phyloP scores from a whole-genome alignment of 164 flowering plant species.

The Aristolochia fimbriata region DNA sequence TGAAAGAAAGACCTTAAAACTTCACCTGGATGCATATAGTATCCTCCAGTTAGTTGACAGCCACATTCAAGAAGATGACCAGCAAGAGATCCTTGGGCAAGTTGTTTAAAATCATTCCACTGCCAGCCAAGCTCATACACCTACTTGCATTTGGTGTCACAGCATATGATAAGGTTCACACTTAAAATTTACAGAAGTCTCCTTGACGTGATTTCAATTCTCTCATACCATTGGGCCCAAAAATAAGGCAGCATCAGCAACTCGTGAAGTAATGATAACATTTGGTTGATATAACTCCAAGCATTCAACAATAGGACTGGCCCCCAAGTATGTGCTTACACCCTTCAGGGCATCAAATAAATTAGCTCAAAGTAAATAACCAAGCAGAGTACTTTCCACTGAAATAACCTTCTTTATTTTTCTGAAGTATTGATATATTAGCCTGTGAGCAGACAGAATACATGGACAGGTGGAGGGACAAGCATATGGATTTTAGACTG shows the following conservation, averaged over 20 bases:
- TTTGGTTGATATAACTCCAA: constrained; percentile 70
- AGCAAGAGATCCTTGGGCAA: constrained; percentile 86
- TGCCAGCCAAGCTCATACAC: constrained; percentile 97
- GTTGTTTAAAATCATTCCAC: constrained; percentile 63
- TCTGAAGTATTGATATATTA: too few relatives aligned
- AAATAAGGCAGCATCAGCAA: constrained; percentile 94
- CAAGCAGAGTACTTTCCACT: too few relatives aligned
- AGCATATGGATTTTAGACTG: too few relatives aligned
- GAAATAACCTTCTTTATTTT: too few relatives aligned
- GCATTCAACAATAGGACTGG: constrained; percentile 89
- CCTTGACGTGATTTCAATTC: not conserved
- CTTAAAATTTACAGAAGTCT: not conserved
- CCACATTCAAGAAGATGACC: constrained; percentile 98
- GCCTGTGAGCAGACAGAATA: too few relatives aligned
- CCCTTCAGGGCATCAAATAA: constrained; percentile 40
- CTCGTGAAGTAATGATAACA: constrained; percentile 78
- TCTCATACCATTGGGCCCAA: constrained; percentile 84
- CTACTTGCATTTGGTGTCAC: constrained; percentile 15
- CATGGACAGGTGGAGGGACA: too few relatives aligned
- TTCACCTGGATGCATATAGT: constrained; percentile 91
- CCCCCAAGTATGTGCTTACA: constrained; percentile 83
- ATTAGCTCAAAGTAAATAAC: not conserved
- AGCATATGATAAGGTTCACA: not conserved
- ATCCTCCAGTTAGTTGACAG: constrained; percentile 98
- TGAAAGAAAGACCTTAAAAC: not conserved